Conservation (phyloP, 2,329 filamentous ascomycete genomes). For the Exophiala dermatitidis region DNA sequence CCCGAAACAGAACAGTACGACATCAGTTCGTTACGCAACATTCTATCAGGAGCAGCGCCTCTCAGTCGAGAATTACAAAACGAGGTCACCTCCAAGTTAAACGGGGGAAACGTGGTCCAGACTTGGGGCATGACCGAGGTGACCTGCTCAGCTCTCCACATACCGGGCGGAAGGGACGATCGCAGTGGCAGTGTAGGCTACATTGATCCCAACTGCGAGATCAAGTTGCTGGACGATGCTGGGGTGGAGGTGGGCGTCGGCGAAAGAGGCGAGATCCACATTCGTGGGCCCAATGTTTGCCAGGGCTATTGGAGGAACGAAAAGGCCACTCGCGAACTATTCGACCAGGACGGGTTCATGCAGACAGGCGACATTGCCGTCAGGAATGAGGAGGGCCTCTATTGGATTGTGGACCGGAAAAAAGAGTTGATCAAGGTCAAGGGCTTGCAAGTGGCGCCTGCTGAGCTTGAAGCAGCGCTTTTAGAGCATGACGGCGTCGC, state of each 20-base stretch:
- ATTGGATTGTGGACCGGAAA: slow-evolving; percentile 67
- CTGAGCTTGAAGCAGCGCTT: slow-evolving; percentile 43
- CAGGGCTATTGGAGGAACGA: slow-evolving; percentile 50
- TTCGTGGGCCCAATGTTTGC: not conserved
- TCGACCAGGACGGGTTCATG: slow-evolving; percentile 52
- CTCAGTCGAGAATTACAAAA: slow-evolving; percentile 49
- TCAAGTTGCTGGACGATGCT: slow-evolving; percentile 15
- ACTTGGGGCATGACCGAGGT: slow-evolving; percentile 92
- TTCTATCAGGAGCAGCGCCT: slow-evolving; percentile 64
- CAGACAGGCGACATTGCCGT: slow-evolving; percentile 61
- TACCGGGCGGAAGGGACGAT: too few species aligned
- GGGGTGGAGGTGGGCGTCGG: not conserved
- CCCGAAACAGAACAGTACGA: slow-evolving; percentile 60
- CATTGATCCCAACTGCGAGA: not conserved
- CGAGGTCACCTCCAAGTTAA: slow-evolving; percentile 48
- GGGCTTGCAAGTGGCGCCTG: slow-evolving; percentile 38
- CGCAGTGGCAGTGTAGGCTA: slow-evolving; percentile 19
- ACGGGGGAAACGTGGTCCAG: slow-evolving; percentile 43
- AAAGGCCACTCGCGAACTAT: slow-evolving; percentile 60
- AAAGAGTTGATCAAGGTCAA: slow-evolving; percentile 54
- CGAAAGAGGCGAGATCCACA: not conserved
- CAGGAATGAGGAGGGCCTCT: slow-evolving; percentile 49
- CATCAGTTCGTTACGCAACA: slow-evolving; percentile 54
- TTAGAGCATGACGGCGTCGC: slow-evolving; percentile 39
- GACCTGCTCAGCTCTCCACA: too few species aligned